These are phyloP conservation scores for Trichocladium antarcticum DNA, from an alignment of 495 filamentous ascomycete genomes.

Conservation along the genomic window DNA sequence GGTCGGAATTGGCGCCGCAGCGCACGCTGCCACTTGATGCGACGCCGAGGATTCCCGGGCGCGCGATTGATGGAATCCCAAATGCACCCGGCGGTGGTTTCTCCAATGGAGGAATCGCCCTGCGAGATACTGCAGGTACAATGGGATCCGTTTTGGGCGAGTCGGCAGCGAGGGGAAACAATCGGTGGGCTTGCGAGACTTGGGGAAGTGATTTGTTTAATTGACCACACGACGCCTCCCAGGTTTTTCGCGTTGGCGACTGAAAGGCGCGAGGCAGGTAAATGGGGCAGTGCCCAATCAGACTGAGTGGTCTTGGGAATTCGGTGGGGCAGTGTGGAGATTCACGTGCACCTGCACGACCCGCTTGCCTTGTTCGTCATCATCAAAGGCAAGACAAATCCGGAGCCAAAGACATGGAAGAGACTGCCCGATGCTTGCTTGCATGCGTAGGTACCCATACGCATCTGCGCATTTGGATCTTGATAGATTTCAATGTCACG, in stretches of 20 bases:
- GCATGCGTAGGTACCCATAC: too few species aligned
- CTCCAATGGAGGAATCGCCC: background rate
- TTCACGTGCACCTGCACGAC: conserved; percentile 17
- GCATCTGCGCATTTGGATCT: too few species aligned
- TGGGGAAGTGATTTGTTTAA: conserved; percentile 20
- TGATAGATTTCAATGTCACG: too few species aligned
- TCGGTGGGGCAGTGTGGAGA: conserved; percentile 10
- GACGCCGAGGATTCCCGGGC: background rate
- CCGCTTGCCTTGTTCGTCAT: conserved; percentile 10
- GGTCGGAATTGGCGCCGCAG: background rate
- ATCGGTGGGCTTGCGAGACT: background rate
- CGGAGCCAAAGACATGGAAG: too few species aligned
- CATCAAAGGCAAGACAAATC: background rate
- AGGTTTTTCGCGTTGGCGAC: conserved; percentile 23
- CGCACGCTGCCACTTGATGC: background rate
- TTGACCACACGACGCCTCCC: conserved; percentile 18
- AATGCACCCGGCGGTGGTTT: background rate
- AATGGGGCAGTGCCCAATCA: conserved; percentile 13
- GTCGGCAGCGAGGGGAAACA: background rate
- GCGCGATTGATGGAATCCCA: background rate
- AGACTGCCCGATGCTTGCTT: too few species aligned
- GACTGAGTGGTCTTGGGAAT: background rate
- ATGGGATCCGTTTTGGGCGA: background rate
- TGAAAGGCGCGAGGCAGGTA: conserved; percentile 23
- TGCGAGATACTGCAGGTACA: background rate